phyloP scores from a whole-genome alignment of 2,329 filamentous ascomycete genomes.

The Fusarium incarnatum region DNA sequence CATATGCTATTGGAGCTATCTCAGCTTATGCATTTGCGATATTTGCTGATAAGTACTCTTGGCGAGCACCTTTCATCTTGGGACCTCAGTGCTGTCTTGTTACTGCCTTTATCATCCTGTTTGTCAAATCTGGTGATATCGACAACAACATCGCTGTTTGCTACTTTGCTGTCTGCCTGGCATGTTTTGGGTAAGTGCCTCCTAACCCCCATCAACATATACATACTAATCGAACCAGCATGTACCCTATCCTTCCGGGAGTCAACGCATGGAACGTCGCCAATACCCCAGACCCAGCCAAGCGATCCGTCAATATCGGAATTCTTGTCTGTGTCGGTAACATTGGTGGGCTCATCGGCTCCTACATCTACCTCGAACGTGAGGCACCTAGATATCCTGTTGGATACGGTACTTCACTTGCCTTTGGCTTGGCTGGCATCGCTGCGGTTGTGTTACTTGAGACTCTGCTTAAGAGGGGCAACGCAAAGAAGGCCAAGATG shows the following conservation, averaged over 20 bases:
- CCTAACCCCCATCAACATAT: accelerated
- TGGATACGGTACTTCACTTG: conserved; percentile 19
- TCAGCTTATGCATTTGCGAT: conserved; percentile 21
- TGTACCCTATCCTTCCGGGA: conserved; percentile 56
- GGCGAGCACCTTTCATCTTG: conserved; percentile 18
- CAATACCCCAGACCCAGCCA: conserved; percentile 54
- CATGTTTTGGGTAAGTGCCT: conserved; percentile 18
- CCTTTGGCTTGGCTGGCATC: conserved; percentile 14
- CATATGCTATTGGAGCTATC: conserved; percentile 20
- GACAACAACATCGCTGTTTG: conserved; percentile 18
- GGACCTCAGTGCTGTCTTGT: conserved; percentile 23
- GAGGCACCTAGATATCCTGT: conserved; percentile 15
- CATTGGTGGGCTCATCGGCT: conserved; percentile 17
- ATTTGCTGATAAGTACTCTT: conserved; percentile 20
- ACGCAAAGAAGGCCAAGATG: conserved; percentile 19
- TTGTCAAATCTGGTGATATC: conserved; percentile 9
- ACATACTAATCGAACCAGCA: neutral
- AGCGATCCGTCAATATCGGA: conserved; percentile 57
- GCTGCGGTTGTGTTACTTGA: conserved; percentile 11
- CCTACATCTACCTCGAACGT: conserved; percentile 18
- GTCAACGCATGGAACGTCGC: conserved; percentile 57
- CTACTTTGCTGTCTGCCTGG: conserved; percentile 20
- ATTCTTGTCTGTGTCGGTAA: conserved; percentile 55
- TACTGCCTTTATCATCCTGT: conserved; percentile 11
- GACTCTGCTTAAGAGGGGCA: conserved; percentile 8